These are phyloP conservation scores for fission yeast (Schizosaccharomyces pombe) DNA, from an alignment of 805 yeast genomes.

Conservation along the genomic window ASM294v3 CU329670.1:3602001-3602500, in stretches of 20 bases:
- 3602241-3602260: constrained; percentile 8
- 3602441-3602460: constrained; percentile 52
- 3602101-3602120: background rate
- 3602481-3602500: constrained; percentile 38
- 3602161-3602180: background rate
- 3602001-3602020: background rate
- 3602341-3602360: constrained; percentile 47
- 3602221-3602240: background rate
- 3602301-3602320: background rate
- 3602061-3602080: background rate
- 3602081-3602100: background rate
- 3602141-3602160: background rate
- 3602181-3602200: background rate
- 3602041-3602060: background rate
- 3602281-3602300: background rate
- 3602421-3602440: constrained; percentile 27
- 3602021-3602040: background rate
- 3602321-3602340: background rate
- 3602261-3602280: constrained; percentile 2
- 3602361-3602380: constrained; percentile 45
- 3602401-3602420: constrained; percentile 26
- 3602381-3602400: constrained; percentile 33
- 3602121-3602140: background rate
- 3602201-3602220: background rate
- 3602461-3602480: constrained; percentile 34